Base-by-base conservation (phyloP, 345 rosid species). In the Eucalyptus erythrocorys region DNA sequence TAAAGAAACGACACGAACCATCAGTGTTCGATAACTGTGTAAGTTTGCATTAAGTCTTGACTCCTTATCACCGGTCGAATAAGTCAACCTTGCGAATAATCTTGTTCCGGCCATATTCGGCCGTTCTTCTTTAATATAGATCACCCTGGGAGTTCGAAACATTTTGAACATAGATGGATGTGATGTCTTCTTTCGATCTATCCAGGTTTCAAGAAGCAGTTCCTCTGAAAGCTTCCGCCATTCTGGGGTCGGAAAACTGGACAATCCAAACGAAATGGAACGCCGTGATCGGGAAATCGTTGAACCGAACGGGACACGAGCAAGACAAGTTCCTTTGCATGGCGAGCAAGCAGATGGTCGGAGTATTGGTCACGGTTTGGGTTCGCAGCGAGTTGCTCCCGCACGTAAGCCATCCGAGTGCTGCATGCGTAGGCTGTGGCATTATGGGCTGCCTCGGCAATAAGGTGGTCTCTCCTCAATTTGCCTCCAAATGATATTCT, bases 391-490 rank as follows among this genome's bases (percentile, higher is more conserved):
- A 59, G 51, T 27, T 88, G 87, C 64, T 53, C 50, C 34, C n/a
- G 17, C 53, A 61, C 66, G 57, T 88, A 37, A 48, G 59, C 37
- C 50, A 85, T 48, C 30, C 82, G 11, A 84, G 80, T 30, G 80
- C 49, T 12, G 64, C 89, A 16, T 85, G 89, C 66, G 87, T 88
- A 27, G 89, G 89, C 87, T 32, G 87, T 21, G 89, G 89, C 19
- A 34, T 85, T 15, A 88, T 88, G 89, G 89, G 89, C 30, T 85
- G 64, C 79, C 87, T 88, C 22, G 89, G 89, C 45, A 88, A 88
- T 51, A 88, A 88, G 89, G 89, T 85, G 45, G 40, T 4, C 34
- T 71, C n/a, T 16, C 32, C 27, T 42, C 59, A 4, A 50, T 61
- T 51, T 59, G 15, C 48, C n/a, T 15, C 45, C 68, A 30, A 21